Conservation (phyloP, 805 yeast species). For the Yarrowia hollandica region DNA sequence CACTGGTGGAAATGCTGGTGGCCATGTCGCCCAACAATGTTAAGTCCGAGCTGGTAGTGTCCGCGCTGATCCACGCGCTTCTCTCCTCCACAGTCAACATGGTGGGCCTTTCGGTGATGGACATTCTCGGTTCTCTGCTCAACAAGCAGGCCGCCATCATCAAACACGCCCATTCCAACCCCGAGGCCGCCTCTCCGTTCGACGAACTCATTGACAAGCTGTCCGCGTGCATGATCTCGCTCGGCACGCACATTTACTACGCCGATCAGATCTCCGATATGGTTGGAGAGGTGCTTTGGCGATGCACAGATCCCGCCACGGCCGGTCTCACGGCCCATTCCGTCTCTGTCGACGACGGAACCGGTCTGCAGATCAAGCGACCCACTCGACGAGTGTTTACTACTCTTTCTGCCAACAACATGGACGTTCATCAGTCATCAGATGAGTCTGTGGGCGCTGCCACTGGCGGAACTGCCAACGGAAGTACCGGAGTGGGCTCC, state of each 20-base stretch:
- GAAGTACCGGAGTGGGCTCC: background rate
- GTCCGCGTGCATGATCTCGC: slow-evolving; percentile 60
- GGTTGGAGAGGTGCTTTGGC: slow-evolving; percentile 58
- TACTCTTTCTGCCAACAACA: background rate
- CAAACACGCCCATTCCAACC: slow-evolving; percentile 31
- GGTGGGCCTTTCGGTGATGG: slow-evolving; percentile 84
- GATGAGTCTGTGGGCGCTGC: slow-evolving; percentile 27
- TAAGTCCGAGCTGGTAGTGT: slow-evolving; percentile 39
- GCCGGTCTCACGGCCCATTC: slow-evolving; percentile 10
- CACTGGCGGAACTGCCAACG: slow-evolving; percentile 1
- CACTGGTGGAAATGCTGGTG: slow-evolving; percentile 44
- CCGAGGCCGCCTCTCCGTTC: slow-evolving; percentile 25
- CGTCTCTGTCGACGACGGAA: slow-evolving; percentile 17
- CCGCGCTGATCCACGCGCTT: slow-evolving; percentile 47
- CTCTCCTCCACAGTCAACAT: slow-evolving; percentile 77
- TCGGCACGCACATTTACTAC: slow-evolving; percentile 78
- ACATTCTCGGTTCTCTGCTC: slow-evolving; percentile 56
- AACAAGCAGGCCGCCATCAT: slow-evolving; percentile 38
- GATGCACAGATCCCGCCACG: slow-evolving; percentile 34
- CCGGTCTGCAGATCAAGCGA: slow-evolving; percentile 29
- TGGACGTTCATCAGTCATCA: background rate
- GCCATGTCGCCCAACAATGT: slow-evolving; percentile 32
- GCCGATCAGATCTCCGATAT: slow-evolving; percentile 85
- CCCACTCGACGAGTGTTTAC: slow-evolving; percentile 27
- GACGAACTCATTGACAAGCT: slow-evolving; percentile 47